Evolutionary conservation across 768 basidiomycete genomes (phyloP), one percentile per base, ranked within the genome.

Genomic region (Gloeopeniophorella convolvens): DNA sequence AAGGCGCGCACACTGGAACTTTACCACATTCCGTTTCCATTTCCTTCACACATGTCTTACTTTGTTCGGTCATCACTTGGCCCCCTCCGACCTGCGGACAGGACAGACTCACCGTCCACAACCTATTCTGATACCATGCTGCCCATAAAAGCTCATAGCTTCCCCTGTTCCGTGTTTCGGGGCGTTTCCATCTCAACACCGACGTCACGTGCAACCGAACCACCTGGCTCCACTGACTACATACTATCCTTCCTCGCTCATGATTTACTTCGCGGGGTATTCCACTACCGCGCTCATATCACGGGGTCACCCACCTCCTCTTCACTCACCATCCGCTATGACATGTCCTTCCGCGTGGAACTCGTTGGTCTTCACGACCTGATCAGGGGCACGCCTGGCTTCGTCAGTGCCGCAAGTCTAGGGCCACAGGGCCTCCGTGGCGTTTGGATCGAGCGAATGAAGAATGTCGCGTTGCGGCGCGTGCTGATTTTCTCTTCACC

Each of bases 371-470:
- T 74, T 20, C 72, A 74, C 50, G 66, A 72, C 13, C 66, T 79
- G 60, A 64, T 71, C 2, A 55, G 57, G 3, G 62, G 62, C 33
- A 49, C 58, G 15, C 70, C 71, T 4, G 76, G 75, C 3, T 80
- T 80, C 51, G 67, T 80, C 27, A 77, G 74, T 36, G 59, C 79
- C 2, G 72, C 72, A 55, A 62, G 65, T 2, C 58, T 81, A 3
- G 79, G 79, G 5, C 62, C 69, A 0, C 70, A 75, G 51, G 77
- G 74, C 0, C 72, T 67, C 43, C 70, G 79, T 3, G 79, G 76
- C 4, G 63, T 79, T 4, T 82, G 80, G 79, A 63, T 80, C 5
- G 77, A 80, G 61, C 69, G 79, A 15, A 67, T 66, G 57, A 62
- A 72, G 26, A 65, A 68, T 12, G 72, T 66, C 42, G 70, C 70